Percentiles rank a stretch among this genome's conserved stretches.
Conservation (phyloP, 768 basidiomycete species). For the Suillus variegatus region DNA sequence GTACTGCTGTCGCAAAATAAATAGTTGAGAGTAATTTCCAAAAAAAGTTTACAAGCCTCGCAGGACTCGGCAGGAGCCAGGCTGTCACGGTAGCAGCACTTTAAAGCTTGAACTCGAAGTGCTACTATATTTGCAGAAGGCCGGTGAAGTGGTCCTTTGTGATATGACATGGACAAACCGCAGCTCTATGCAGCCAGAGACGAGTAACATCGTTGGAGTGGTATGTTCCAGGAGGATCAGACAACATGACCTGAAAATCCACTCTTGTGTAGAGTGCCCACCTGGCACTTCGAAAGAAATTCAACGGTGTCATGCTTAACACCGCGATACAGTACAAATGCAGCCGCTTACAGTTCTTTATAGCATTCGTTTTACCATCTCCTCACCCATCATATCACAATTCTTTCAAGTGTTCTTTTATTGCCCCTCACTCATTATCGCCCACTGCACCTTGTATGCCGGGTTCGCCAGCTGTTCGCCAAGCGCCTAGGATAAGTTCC, state of each 20-base stretch:
- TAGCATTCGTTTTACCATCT: neutral
- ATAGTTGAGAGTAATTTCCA: too few relatives aligned
- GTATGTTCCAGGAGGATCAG: neutral
- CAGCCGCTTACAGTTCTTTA: neutral
- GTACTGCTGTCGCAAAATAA: too few relatives aligned
- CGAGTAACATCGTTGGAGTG: neutral
- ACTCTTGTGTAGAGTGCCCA: neutral
- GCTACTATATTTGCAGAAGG: neutral
- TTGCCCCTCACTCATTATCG: conserved; percentile 15
- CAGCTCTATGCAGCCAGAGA: neutral
- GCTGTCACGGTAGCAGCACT: too few relatives aligned
- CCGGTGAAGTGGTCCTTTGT: neutral
- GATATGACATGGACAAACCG: neutral
- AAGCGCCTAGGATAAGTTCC: conserved; percentile 83
- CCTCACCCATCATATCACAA: conserved; percentile 1
- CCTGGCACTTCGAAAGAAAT: neutral
- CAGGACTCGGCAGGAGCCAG: too few relatives aligned
- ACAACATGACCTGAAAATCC: neutral
- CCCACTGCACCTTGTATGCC: conserved; percentile 49
- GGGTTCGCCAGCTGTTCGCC: conserved; percentile 80
- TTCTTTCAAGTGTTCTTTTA: neutral
- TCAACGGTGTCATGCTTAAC: neutral
- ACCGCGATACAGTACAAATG: neutral
- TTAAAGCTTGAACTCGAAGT: too few relatives aligned
- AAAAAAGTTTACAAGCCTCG: too few relatives aligned